Evolutionary conservation across 768 basidiomycete species (phyloP), one percentile per base, ranked within the genome.

Genomic region (Artomyces pyxidatus): DNA sequence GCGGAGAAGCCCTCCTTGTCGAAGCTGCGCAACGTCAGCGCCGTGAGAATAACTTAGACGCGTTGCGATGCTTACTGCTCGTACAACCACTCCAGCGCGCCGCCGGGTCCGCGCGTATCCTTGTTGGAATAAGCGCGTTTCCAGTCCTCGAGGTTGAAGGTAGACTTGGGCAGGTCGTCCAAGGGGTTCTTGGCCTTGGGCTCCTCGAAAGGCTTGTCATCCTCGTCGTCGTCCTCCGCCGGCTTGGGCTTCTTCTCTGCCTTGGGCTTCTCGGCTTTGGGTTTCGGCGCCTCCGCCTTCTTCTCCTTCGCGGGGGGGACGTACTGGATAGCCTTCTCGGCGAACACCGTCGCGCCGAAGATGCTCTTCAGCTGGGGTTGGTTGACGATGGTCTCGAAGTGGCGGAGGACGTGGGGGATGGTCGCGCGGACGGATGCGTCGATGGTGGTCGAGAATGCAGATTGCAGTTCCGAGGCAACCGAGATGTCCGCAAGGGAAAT

Each of bases 111-210:
- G 47, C 88, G 83, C 32, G 94, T 97, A n/a, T 97, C 93, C 67
- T 85, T 83, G 85, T 97, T 98, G 61, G 93, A 96, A 76, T 98
- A 99, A 38, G 88, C 85, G 39, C 90, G 84, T 68, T 97, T 97
- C 92, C 91, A 96, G 70, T 97, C 92, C 67, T 95, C 88, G 49
- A 92, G 80, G 73, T 91, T 91, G 69, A 89, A 81, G 5, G 77
- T 70, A 10, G 88, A 86, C 69, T 89, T 94, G 58, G 92, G 91
- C 35, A 97, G 80, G 53, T 79, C 76, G 56, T 96, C 95, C 45
- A 95, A 82, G 23, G 95, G 95, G 77, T 96, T 95, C 80, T 94
- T 93, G 49, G 69, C 77, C 66, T 95, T 95, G 57, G 94, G 90
- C 68, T 87, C 91, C 43, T 78, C 80, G 46, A 85, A 82, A 23